Conservation (phyloP, 331 rosid species). For the Ulmus americana region DNA sequence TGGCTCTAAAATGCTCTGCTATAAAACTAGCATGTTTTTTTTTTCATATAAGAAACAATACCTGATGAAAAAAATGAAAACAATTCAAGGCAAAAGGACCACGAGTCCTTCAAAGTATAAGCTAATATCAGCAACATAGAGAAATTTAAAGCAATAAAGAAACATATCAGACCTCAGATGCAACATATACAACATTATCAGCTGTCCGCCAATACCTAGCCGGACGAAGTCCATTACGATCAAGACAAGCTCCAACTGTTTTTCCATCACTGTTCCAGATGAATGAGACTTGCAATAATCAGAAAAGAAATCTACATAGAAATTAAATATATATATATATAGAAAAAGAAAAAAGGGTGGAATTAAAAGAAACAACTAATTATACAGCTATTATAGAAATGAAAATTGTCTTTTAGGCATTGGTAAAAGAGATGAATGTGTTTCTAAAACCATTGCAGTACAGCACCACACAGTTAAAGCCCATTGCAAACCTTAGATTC, state of each 20-base stretch:
- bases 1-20: not conserved
- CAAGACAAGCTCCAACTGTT: slow-evolving; percentile 96
- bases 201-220: slow-evolving; percentile 99
- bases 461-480: no score
- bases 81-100: no score
- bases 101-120: slow-evolving; percentile 8
- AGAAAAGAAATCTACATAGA: slow-evolving; percentile 9
- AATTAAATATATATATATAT: not conserved
- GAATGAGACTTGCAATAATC: slow-evolving; percentile 27
- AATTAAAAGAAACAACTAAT: no score
- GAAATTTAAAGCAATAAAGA: slow-evolving; percentile 19
- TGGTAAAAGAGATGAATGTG: no score
- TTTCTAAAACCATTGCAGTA: no score
- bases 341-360: no score
- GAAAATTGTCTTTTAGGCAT: no score
- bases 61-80: no score
- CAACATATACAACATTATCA: slow-evolving; percentile 93
- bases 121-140: slow-evolving; percentile 17
- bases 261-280: slow-evolving; percentile 79
- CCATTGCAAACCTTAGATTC: no score
- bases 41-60: no score
- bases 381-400: no score
- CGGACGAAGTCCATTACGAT: slow-evolving; percentile 95
- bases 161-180: slow-evolving; percentile 78
- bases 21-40: not conserved